Evolutionary conservation across 139 green algal genomes (phyloP), one percentile per base, ranked within the genome.

Genomic region (Chlorella sorokiniana): DNA sequence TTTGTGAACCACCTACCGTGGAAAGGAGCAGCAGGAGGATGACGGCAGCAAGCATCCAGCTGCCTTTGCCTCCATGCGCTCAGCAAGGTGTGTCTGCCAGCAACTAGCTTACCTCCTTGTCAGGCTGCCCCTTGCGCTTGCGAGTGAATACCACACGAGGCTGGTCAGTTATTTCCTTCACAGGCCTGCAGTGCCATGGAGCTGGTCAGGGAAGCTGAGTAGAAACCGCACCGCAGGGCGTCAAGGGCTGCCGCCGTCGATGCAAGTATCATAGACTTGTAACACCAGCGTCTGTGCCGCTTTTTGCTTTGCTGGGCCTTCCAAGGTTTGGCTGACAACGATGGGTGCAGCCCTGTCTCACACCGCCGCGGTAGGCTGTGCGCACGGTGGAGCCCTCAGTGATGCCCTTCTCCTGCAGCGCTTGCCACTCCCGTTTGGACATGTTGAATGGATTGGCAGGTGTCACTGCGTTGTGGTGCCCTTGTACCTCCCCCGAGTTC

Each of bases 71-170:
- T 67, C 20, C 11, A 67, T 11, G 59, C 20, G 22, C 59, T 67
- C 9, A 7, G 25, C 7, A 37, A 16, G 22, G 22, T 67, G 59
- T 16, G 16, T 11, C 48, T 59, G 14, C 16, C 14, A 67, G 22
- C 59, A 16, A 37, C 20, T 33, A n/a, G 25, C 59, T 37, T n/a
- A 71, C 75, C 41, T 81, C 41, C 37, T 81, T 81, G 59, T 56
- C 41, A 11, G 42, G 44, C 41, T 81, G 75, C 5, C 80, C 80
- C 38, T 56, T n/a, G 38, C 67, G 64, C 51, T 61, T 45, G 25
- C 65, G 64, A 0, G 38, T 75, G 54, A 85, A 85, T 22, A 85
- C 51, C 35, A 85, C 76, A 35, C 77, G 25, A 7, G 10, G 76
- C 45, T 73, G 52, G 11, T 73, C 52, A 4, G 9, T 72, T 7